Conservation (phyloP, 164 flowering plant genomes). For the Brasenia schreberi region DNA sequence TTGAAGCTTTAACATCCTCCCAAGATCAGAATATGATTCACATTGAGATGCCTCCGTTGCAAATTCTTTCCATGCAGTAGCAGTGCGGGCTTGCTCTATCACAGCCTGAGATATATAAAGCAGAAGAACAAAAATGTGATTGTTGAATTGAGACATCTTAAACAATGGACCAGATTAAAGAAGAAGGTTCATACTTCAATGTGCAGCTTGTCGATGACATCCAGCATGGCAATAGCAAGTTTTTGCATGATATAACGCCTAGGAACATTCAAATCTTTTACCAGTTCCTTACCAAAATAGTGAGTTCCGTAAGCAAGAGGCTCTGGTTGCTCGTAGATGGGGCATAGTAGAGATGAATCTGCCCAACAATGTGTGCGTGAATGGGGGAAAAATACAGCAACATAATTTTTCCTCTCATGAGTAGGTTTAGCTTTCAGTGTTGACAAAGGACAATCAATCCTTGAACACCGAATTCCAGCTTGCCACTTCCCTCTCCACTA, state of each 20-base stretch:
- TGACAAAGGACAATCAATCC: conserved; percentile 81
- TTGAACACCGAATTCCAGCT: conserved; percentile 76
- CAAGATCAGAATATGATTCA: conserved; percentile 66
- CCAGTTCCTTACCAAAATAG: conserved; percentile 53
- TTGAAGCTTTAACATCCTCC: conserved; percentile 75
- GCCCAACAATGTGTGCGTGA: conserved; percentile 85
- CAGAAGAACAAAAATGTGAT: background rate
- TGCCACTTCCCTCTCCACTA: conserved; percentile 99
- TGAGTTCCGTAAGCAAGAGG: conserved; percentile 71
- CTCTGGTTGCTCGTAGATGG: conserved; percentile 62
- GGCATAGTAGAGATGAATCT: conserved; percentile 56
- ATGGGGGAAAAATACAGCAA: conserved; percentile 75
- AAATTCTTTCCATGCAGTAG: conserved; percentile 74
- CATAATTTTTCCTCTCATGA: conserved; percentile 64
- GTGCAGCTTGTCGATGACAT: conserved; percentile 58
- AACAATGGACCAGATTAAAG: background rate
- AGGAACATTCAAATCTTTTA: conserved; percentile 67
- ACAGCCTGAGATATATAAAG: conserved; percentile 39
- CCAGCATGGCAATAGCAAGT: conserved; percentile 64
- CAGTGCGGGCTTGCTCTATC: conserved; percentile 54
- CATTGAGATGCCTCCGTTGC: conserved; percentile 78
- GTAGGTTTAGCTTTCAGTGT: conserved; percentile 77
- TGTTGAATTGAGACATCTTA: background rate
- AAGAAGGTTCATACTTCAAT: conserved; percentile 38
- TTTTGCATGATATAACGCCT: conserved; percentile 74